Evolutionary conservation across 2,329 filamentous ascomycete genomes (phyloP).

Genomic region (Allantophomopsis lycopodina): DNA sequence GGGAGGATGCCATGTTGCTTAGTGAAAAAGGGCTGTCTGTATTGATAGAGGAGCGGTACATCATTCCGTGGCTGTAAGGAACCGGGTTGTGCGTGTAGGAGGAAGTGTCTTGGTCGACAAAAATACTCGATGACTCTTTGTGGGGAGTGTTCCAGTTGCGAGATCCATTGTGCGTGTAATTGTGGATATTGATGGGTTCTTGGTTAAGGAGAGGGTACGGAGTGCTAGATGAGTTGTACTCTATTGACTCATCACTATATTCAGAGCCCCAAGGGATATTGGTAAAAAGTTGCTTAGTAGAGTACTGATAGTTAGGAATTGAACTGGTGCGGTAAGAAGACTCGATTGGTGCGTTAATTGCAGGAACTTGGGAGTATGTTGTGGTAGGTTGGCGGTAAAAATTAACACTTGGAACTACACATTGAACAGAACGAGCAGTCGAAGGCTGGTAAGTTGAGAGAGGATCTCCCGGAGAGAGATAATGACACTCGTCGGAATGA

Average conservation of each 20-base stretch:
- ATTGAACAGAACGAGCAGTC: neutral
- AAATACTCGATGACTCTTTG: neutral
- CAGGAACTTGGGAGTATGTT: conserved; percentile 1
- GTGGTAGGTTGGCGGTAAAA: neutral
- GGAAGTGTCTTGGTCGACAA: neutral
- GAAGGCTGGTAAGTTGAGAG: neutral
- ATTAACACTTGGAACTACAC: neutral
- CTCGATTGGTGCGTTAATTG: neutral
- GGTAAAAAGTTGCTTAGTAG: conserved; percentile 8
- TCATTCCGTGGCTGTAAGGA: neutral
- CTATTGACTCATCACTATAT: conserved; percentile 12
- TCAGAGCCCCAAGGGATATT: conserved; percentile 8
- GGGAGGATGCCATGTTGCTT: neutral
- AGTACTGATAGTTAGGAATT: conserved; percentile 6
- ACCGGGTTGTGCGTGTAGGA: neutral
- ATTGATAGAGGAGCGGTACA: neutral
- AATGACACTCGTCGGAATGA: conserved; percentile 4
- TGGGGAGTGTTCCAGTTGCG: neutral
- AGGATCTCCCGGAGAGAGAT: conserved; percentile 3
- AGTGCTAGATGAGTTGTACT: conserved; percentile 8
- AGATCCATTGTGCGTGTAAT: neutral
- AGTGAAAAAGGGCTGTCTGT: neutral
- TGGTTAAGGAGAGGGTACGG: conserved; percentile 5
- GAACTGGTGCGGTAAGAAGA: neutral
- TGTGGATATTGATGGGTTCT: conserved; percentile 4